Conservation (phyloP, 164 flowering plant genomes). For the Macadamia integrifolia region DNA sequence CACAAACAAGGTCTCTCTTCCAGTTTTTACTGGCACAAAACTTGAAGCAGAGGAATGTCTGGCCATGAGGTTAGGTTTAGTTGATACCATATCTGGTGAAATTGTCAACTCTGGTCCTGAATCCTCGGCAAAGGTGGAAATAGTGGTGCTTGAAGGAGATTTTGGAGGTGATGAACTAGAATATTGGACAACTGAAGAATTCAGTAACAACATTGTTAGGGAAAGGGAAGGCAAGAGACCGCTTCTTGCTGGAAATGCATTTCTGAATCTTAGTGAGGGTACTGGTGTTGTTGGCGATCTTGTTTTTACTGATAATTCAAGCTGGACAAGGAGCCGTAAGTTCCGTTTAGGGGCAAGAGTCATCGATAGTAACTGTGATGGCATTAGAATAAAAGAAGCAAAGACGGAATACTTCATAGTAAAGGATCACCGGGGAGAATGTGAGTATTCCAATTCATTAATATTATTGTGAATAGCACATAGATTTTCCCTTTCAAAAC, state of each 20-base stretch:
- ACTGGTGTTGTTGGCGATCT: conserved; percentile 50
- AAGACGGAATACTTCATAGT: conserved; percentile 44
- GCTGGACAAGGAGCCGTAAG: conserved; percentile 58
- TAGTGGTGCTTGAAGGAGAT: conserved; percentile 54
- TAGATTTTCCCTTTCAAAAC: too few species aligned
- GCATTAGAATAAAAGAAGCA: conserved; percentile 41
- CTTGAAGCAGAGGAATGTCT: conserved; percentile 65
- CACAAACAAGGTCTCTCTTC: conserved; percentile 50
- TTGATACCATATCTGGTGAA: conserved; percentile 41
- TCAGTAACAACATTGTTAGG: conserved; percentile 33
- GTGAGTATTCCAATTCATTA: conserved; percentile 25
- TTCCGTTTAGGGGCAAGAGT: conserved; percentile 55
- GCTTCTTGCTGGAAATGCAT: conserved; percentile 48
- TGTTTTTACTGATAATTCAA: conserved; percentile 56
- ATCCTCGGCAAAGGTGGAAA: conserved; percentile 41
- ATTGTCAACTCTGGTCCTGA: conserved; percentile 31
- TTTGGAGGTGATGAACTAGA: conserved; percentile 37
- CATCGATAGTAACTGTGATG: conserved; percentile 23
- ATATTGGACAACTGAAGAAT: conserved; percentile 44
- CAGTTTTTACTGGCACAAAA: conserved; percentile 72
- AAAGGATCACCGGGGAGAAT: conserved; percentile 59
- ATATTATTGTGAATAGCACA: background rate
- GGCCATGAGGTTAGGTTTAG: conserved; percentile 42
- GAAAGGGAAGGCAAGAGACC: conserved; percentile 49
- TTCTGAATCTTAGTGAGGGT: conserved; percentile 57